Base-by-base conservation (phyloP, 129 eudicot genomes). In the Sambucus nigra region DNA sequence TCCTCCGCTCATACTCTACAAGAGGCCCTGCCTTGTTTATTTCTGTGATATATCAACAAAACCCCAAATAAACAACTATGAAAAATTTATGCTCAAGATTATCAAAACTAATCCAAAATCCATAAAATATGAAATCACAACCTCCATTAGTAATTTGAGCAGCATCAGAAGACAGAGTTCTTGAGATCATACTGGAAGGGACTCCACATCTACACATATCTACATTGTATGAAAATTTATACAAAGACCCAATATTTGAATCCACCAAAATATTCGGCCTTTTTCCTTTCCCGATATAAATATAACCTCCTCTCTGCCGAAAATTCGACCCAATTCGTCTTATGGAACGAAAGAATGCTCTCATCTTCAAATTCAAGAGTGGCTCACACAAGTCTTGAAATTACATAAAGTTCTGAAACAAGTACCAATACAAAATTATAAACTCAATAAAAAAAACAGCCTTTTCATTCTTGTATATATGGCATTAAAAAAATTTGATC, bases 1-100 rank as follows among this genome's bases (percentile, higher is more conserved):
- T 72, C 74, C 94, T 77, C 27, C 94, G 75, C 60, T 82, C 84
- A 58, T 92, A 92, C 58, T 92, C 96, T 60, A 80, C 77, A 24
- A 92, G 78, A 47, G 94, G 96, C 45, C 99, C 94, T 31, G 73
- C 76, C 31, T 63, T 72, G 27, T 44, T 62, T 21, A 38, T 59
- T 35, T 75, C 94, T 76, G 75, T 39, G 51, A 59, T 25, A 41
- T 2, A 56, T 45, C 64, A 51, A 14, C 14, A 14, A 55, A 9
- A 27, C 20, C 23, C 10, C 21, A 29, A 26, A 26, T 49, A 62
- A 53, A 26, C 17, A 25, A 24, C 18, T 0, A 41, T 24, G 10
- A 19, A 29, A 51, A 41, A 17, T 17, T 41, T 15, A 21, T 40
- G 20, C 22, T 48, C 25, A 32, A 27, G 12, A 14, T 27, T 8